phyloP scores from a whole-genome alignment of 2,329 filamentous ascomycete species.

The Penicillium sclerotigenum region DNA sequence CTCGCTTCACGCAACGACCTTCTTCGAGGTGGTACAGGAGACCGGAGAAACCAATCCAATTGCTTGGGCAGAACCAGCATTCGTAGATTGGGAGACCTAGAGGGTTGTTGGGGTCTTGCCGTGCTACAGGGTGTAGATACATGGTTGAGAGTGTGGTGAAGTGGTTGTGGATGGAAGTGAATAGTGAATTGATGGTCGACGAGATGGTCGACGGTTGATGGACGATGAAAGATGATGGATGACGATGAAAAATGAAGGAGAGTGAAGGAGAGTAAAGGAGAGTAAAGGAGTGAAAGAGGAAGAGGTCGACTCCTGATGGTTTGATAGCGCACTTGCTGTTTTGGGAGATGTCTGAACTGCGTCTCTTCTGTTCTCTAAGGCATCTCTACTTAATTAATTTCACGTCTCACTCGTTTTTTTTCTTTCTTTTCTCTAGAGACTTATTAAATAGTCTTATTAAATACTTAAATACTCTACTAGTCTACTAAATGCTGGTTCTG shows the following conservation, averaged over 20 bases:
- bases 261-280: background rate
- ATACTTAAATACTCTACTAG: too few species aligned
- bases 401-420: too few species aligned
- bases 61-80: conserved; percentile 2
- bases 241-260: background rate
- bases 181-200: background rate
- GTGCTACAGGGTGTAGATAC: background rate
- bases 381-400: too few species aligned
- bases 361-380: background rate
- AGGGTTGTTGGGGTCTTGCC: background rate
- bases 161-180: background rate
- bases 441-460: too few species aligned
- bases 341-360: background rate
- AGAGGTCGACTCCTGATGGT: background rate
- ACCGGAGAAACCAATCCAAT: background rate
- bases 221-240: background rate
- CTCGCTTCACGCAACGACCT: background rate
- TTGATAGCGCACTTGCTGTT: background rate
- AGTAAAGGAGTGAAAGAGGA: background rate
- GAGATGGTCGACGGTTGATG: background rate
- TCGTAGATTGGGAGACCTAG: background rate
- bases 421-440: too few species aligned
- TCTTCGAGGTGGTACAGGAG: background rate
- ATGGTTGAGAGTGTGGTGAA: background rate
- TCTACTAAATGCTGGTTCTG: too few species aligned